Base-by-base conservation (phyloP, 352 stramenopile species). In the Phytophthora parvispora region DNA sequence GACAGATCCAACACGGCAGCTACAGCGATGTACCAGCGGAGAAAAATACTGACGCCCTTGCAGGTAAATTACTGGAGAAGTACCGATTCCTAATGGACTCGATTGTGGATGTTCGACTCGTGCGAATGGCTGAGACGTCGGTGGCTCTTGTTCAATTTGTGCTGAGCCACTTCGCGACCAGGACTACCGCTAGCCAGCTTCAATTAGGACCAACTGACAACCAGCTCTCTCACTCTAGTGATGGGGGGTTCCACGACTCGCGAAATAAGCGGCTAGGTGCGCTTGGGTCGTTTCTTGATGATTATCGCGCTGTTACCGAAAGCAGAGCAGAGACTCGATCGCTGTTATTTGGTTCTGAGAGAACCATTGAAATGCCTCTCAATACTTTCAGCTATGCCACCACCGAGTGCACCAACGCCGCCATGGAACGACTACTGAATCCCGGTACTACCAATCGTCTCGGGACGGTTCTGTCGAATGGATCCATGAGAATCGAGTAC, bases 1-100 rank as follows among this genome's bases (percentile, higher is more conserved):
- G 15, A 28, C 57, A 64, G 59, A 67, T 45, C 28, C 62, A 54
- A 25, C 32, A 55, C 13, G 45, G 12, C 32, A 28, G 55, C 25
- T 45, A 27, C 67, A 59, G 18, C 22, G 69, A 80, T 6, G 70
- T 86, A 49, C 64, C 64, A 54, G 67, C 67, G 10, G 64, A 67
- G 25, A 77, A 74, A 29, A 74, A 79, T 18, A 81, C 60, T 20
- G 67, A 74, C 20, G 69, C 62, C 12, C 52, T 89, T 42, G 84
- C 79, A 4, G 67, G 73, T 16, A 84, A 87, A 22, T 54, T 94
- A 29, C 42, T 90, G 16, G 69, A 75, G 42, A 94, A 94, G 64
- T 68, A 89, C 62, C 63, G 77, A 36, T 94, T 94, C 40, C 61
- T 94, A n/a, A 85, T 90, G 62, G 84, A 92, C 27, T 83, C 86